Conservation (phyloP, 805 yeast species). For the Candida vaughaniae region DNA sequence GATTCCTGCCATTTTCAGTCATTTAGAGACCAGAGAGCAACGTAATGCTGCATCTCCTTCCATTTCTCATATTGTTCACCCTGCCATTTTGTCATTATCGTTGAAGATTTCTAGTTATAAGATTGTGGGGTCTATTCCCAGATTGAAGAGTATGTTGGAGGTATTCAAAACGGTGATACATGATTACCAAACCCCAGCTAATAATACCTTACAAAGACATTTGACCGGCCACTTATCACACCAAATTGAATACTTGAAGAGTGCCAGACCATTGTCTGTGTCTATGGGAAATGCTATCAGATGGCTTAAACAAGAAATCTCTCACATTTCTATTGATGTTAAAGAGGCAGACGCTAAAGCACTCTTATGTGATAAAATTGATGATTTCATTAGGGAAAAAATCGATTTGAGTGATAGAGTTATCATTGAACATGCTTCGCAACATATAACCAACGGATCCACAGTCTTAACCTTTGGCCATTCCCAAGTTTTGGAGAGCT, state of each 20-base stretch:
- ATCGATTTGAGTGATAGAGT: slow-evolving; percentile 79
- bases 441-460: slow-evolving; percentile 71
- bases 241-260: slow-evolving; percentile 88
- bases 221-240: slow-evolving; percentile 83
- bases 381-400: slow-evolving; percentile 79
- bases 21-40: slow-evolving; percentile 77
- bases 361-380: slow-evolving; percentile 64
- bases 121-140: slow-evolving; percentile 84
- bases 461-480: slow-evolving; percentile 87
- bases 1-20: slow-evolving; percentile 70
- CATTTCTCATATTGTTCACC: slow-evolving; percentile 76
- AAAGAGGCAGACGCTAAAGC: slow-evolving; percentile 67
- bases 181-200: slow-evolving; percentile 82
- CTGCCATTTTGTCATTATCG: slow-evolving; percentile 74
- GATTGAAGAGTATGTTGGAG: slow-evolving; percentile 81
- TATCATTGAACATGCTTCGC: slow-evolving; percentile 76
- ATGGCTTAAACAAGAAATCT: slow-evolving; percentile 93
- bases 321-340: slow-evolving; percentile 73
- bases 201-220: slow-evolving; percentile 82
- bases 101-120: slow-evolving; percentile 79
- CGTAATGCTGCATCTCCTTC: slow-evolving; percentile 58
- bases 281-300: slow-evolving; percentile 98
- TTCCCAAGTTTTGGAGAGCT: slow-evolving; percentile 75
- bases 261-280: slow-evolving; percentile 86
- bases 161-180: slow-evolving; percentile 78